phyloP scores from a whole-genome alignment of 192 early-diverging fungal species.

The Kappamyces sp. region DNA sequence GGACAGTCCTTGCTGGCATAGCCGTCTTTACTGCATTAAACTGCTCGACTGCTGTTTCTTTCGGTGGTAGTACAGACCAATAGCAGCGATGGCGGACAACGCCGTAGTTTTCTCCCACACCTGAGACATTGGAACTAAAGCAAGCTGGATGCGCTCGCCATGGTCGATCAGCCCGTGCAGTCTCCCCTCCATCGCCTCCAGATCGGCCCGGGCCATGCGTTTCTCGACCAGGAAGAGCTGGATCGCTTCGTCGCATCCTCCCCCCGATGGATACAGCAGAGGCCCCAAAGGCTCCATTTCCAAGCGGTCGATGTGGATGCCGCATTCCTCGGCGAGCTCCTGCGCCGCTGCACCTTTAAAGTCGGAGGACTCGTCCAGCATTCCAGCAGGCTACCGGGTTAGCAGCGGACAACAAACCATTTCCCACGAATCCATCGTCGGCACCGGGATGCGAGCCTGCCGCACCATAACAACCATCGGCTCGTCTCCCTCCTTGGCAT shows the following conservation, averaged over 20 bases:
- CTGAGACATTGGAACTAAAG: too few species aligned
- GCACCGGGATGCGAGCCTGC: constrained; percentile 69
- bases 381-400: constrained; percentile 60
- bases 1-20: constrained; percentile 52
- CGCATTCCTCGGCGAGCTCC: constrained; percentile 81
- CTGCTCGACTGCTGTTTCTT: too few species aligned
- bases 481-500: constrained; percentile 23
- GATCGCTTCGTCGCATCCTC: constrained; percentile 77
- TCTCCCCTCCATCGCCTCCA: constrained; percentile 55
- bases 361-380: constrained; percentile 69
- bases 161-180: constrained; percentile 64
- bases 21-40: too few species aligned
- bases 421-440: constrained; percentile 56
- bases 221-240: constrained; percentile 66
- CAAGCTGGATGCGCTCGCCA: constrained; percentile 61
- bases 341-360: constrained; percentile 72
- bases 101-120: too few species aligned
- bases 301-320: constrained; percentile 50
- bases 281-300: constrained; percentile 66
- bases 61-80: too few species aligned
- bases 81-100: too few species aligned
- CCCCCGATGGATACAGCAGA: constrained; percentile 65
- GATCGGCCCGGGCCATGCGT: constrained; percentile 37
- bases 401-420: constrained; percentile 20
- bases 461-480: constrained; percentile 62